phyloP scores from a whole-genome alignment of 208 protist species.

The Leishmania turanica region DNA sequence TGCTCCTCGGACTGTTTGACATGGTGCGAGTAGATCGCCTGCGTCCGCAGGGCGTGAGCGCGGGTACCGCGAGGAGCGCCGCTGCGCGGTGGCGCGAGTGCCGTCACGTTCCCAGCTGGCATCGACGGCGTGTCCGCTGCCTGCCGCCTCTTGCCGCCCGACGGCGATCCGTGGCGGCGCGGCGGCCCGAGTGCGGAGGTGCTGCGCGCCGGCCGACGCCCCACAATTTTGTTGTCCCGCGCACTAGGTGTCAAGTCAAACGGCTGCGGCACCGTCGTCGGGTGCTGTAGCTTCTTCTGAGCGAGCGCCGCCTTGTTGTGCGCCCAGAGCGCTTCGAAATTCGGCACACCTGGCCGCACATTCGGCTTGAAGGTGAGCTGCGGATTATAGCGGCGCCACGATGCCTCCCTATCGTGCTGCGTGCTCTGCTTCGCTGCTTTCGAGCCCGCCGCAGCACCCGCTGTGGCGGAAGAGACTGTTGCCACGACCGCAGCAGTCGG shows the following conservation, averaged over 20 bases:
- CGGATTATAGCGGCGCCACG: slow-evolving; percentile 38
- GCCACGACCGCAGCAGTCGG: slow-evolving; percentile 8
- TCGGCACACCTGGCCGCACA: slow-evolving; percentile 71
- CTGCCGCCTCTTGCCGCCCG: background rate
- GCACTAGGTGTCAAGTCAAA: slow-evolving; percentile 62
- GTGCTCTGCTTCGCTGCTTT: background rate
- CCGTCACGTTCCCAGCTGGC: background rate
- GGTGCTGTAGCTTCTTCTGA: slow-evolving; percentile 48
- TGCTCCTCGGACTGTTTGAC: slow-evolving; percentile 37
- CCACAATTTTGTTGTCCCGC: slow-evolving; percentile 20
- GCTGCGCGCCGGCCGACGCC: slow-evolving; percentile 23
- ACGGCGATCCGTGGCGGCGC: background rate
- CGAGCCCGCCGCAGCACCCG: background rate
- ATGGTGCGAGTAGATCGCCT: slow-evolving; percentile 71
- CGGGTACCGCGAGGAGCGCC: slow-evolving; percentile 63
- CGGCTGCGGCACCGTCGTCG: slow-evolving; percentile 42
- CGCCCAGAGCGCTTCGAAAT: slow-evolving; percentile 78
- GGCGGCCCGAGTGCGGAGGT: background rate
- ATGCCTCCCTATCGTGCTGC: slow-evolving; percentile 12
- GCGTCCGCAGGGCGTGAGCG: slow-evolving; percentile 76
- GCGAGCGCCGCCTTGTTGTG: slow-evolving; percentile 45
- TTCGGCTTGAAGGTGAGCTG: slow-evolving; percentile 82
- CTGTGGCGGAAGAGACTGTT: background rate
- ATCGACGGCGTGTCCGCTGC: background rate
- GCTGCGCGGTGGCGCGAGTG: background rate